Conservation (phyloP, 2,329 filamentous ascomycete species). For the Monosporascus sp. region DNA sequence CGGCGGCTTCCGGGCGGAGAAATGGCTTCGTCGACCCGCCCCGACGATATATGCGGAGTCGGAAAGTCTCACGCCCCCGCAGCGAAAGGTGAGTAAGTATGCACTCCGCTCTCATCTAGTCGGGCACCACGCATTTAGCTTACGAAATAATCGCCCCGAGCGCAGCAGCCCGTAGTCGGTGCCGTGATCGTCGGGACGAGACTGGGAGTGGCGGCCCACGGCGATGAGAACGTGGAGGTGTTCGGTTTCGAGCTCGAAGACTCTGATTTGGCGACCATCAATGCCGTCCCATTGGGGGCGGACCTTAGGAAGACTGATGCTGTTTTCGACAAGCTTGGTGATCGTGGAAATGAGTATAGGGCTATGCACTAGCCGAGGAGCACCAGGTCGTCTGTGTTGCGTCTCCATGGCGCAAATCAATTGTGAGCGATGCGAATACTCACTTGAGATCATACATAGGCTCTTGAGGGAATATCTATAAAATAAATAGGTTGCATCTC, state of each 20-base stretch:
- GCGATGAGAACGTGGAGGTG: slow-evolving; percentile 20
- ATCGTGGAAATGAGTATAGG: slow-evolving; percentile 29
- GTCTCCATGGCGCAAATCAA: no score
- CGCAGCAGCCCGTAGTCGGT: slow-evolving; percentile 25
- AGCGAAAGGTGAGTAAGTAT: slow-evolving; percentile 23
- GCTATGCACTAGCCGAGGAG: slow-evolving; percentile 14
- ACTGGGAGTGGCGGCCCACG: slow-evolving; percentile 22
- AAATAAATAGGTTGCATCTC: no score
- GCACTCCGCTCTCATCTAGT: neutral
- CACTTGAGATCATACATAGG: no score
- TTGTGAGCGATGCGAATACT: no score
- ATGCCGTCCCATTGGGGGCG: slow-evolving; percentile 15
- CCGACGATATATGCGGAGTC: slow-evolving; percentile 27
- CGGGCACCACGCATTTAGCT: neutral
- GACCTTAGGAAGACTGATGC: slow-evolving; percentile 7
- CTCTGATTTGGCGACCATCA: slow-evolving; percentile 18
- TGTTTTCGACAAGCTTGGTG: slow-evolving; percentile 22
- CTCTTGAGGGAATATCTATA: no score
- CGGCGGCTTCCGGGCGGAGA: slow-evolving; percentile 29
- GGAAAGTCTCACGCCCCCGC: slow-evolving; percentile 27
- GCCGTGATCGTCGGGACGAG: slow-evolving; percentile 29
- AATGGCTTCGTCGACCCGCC: slow-evolving; percentile 25
- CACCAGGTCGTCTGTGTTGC: neutral
- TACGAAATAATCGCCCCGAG: neutral
- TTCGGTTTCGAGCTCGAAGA: slow-evolving; percentile 20